A percentile compares a stretch with the other conserved stretches of the same genome.
phyloP scores from a whole-genome alignment of 2,329 filamentous ascomycete genomes.

The Hypoxylon sp. region DNA sequence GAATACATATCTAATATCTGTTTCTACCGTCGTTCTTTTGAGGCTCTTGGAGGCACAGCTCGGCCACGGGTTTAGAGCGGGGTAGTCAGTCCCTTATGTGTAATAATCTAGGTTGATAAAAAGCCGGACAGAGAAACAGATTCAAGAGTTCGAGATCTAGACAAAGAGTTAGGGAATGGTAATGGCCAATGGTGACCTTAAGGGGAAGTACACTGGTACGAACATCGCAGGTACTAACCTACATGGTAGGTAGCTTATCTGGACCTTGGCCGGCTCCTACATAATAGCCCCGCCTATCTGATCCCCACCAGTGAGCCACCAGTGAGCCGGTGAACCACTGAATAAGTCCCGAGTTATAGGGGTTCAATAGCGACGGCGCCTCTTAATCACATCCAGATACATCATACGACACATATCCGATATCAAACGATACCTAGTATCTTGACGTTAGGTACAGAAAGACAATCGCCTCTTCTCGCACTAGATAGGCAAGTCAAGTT shows the following conservation, averaged over 20 bases:
- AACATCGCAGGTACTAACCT: neutral
- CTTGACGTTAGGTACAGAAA: conserved; percentile 6
- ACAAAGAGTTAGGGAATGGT: conserved; percentile 5
- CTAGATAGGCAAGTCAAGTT: neutral
- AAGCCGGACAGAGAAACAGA: neutral
- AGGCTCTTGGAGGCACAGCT: too few species aligned
- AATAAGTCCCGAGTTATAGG: conserved; percentile 37
- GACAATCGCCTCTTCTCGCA: neutral
- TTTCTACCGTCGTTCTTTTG: neutral
- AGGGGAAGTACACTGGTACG: neutral
- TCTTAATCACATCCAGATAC: conserved; percentile 37
- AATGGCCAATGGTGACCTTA: conserved; percentile 4
- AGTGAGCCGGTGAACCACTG: neutral
- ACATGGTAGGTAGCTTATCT: neutral
- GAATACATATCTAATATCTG: neutral
- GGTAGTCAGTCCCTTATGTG: neutral
- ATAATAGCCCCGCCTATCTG: conserved; percentile 2
- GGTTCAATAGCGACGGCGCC: conserved; percentile 34
- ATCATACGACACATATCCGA: conserved; percentile 27
- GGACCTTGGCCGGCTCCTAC: neutral
- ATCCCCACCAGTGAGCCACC: neutral
- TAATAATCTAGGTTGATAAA: too few species aligned
- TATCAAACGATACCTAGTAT: conserved; percentile 39
- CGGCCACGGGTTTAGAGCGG: neutral
- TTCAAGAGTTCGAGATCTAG: neutral